These are phyloP conservation scores for Kurtzmaniella quercitrusa DNA, from an alignment of 1,139 yeast species.

Conservation along the genomic window DNA sequence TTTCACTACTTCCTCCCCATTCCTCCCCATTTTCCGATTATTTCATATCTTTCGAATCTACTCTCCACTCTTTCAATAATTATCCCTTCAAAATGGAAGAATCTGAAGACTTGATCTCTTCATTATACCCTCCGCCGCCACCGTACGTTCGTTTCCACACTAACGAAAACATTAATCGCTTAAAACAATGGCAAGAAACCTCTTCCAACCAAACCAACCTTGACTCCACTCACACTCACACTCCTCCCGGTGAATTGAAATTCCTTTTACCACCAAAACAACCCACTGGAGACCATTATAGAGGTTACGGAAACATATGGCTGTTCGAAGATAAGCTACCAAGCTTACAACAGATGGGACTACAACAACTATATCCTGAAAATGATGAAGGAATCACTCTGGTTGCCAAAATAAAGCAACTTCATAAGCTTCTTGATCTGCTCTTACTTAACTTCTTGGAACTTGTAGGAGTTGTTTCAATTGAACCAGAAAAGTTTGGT, in stretches of 20 bases:
- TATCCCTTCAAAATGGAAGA: conserved; percentile 6
- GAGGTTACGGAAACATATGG: conserved; percentile 85
- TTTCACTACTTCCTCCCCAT: conserved; percentile 11
- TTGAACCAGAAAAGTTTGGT: conserved; percentile 64
- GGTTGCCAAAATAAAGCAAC: conserved; percentile 55
- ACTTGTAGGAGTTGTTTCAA: conserved; percentile 65
- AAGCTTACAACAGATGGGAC: conserved; percentile 61
- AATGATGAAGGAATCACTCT: conserved; percentile 45
- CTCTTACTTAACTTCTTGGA: conserved; percentile 69
- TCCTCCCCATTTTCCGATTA: too few species aligned
- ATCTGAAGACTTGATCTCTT: conserved; percentile 45
- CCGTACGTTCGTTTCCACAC: conserved; percentile 69
- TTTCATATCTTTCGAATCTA: too few species aligned
- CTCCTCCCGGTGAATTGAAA: conserved; percentile 39
- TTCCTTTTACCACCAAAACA: conserved; percentile 63
- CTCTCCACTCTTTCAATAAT: too few species aligned
- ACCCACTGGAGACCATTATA: conserved; percentile 57
- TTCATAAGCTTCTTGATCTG: conserved; percentile 67
- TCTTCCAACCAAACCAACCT: conserved; percentile 1
- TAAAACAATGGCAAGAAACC: conserved; percentile 20
- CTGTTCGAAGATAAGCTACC: conserved; percentile 69
- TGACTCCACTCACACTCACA: too few species aligned
- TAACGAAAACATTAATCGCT: conserved; percentile 45
- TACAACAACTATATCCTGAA: conserved; percentile 57
- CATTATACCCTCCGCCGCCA: conserved; percentile 88